Conservation (phyloP, 306 rosid species). For the Corylus heterophylla region DNA sequence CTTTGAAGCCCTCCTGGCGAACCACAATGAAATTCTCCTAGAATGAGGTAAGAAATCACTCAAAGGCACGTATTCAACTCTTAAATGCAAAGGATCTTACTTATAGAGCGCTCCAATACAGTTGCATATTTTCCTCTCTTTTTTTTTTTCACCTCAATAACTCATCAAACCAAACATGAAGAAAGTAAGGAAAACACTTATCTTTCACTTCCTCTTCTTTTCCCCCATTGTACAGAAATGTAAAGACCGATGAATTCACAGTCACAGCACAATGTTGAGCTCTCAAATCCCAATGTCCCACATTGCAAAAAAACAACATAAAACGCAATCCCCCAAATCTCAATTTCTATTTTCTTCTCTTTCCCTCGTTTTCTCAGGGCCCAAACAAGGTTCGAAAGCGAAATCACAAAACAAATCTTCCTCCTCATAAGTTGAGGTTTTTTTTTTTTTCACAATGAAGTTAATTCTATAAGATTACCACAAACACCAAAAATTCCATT, state of each 20-base stretch:
- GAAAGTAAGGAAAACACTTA: neutral
- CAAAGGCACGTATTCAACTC: neutral
- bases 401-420: neutral
- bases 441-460: neutral
- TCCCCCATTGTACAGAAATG: neutral
- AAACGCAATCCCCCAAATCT: neutral
- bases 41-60: neutral
- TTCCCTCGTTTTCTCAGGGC: conserved; percentile 1
- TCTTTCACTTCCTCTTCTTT: neutral
- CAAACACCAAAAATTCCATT: neutral
- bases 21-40: neutral
- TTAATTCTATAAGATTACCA: neutral
- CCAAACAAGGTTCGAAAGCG: neutral
- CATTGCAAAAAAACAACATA: neutral
- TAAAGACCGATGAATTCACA: neutral
- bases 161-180: neutral
- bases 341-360: neutral
- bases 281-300: neutral
- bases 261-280: neutral
- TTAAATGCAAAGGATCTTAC: neutral
- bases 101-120: neutral
- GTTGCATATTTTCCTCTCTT: neutral
- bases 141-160: too few species aligned
- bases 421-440: neutral
- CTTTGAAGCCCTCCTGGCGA: neutral